phyloP scores from a whole-genome alignment of 106 monocot genomes.

The Hemerocallis citrina region DNA sequence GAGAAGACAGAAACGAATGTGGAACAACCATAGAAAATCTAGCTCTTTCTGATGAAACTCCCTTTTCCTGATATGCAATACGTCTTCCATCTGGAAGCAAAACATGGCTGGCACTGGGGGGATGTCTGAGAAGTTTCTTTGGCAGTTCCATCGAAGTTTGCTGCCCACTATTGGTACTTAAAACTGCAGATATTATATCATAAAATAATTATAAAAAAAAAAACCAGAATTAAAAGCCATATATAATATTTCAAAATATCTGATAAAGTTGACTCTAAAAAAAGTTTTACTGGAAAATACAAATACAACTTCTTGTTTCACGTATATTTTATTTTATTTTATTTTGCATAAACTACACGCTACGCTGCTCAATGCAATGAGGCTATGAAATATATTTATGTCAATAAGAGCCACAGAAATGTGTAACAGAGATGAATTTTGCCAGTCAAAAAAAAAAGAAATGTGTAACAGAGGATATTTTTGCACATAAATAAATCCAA shows the following conservation, averaged over 20 bases:
- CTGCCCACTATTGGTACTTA: conserved; percentile 40
- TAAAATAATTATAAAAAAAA: background rate
- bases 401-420: background rate
- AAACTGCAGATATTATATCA: conserved; percentile 39
- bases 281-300: background rate
- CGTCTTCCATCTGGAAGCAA: conserved; percentile 87
- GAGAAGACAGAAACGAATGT: conserved; percentile 94
- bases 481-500: too few species aligned
- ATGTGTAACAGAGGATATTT: too few species aligned
- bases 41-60: conserved; percentile 67
- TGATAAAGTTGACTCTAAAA: background rate
- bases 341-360: too few species aligned
- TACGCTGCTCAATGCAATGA: too few species aligned
- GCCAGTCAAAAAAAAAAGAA: too few species aligned
- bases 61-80: conserved; percentile 74
- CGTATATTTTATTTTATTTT: background rate
- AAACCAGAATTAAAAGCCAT: background rate
- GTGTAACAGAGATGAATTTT: background rate
- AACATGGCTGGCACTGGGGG: conserved; percentile 64
- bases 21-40: conserved; percentile 83
- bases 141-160: conserved; percentile 26
- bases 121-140: conserved; percentile 53
- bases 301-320: background rate
- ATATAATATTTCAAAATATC: background rate
- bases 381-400: background rate